Conservation (phyloP, 805 yeast species). For the Myxozyma geophila region DNA sequence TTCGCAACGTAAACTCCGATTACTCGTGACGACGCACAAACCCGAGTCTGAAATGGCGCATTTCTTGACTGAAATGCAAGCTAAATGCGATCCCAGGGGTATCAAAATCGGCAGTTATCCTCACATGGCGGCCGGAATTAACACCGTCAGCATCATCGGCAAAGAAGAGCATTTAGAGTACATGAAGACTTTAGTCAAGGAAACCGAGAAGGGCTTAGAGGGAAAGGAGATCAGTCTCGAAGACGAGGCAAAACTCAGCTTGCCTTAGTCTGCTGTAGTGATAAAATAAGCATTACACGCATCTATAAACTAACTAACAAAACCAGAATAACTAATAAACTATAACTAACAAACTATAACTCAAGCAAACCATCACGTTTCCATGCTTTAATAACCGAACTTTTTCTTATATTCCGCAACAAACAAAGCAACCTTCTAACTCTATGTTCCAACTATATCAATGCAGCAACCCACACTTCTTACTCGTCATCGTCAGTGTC, state of each 20-base stretch:
- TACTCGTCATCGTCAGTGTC: constrained; percentile 93
- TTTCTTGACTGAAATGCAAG: constrained; percentile 58
- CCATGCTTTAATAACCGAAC: neutral
- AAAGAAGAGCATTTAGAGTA: constrained; percentile 47
- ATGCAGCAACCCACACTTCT: neutral
- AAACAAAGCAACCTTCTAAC: neutral
- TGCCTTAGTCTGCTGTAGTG: neutral
- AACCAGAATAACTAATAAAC: neutral
- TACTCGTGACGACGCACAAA: constrained; percentile 62
- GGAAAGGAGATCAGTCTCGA: constrained; percentile 63
- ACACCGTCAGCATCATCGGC: constrained; percentile 78
- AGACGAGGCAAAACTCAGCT: constrained; percentile 53
- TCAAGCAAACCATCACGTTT: neutral
- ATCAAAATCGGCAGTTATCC: constrained; percentile 87
- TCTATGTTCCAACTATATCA: neutral
- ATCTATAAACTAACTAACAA: neutral
- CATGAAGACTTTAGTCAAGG: constrained; percentile 54
- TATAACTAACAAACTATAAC: neutral
- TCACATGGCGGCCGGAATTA: constrained; percentile 64
- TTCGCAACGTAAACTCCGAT: constrained; percentile 48
- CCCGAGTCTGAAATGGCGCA: constrained; percentile 75
- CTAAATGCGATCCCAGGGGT: constrained; percentile 45
- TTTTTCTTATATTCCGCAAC: neutral
- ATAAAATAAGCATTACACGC: neutral
- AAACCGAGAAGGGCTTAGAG: constrained; percentile 53